These are phyloP conservation scores for Scheffersomyces cryptocercus DNA, from an alignment of 1,139 yeast species.

Conservation along the genomic window DNA sequence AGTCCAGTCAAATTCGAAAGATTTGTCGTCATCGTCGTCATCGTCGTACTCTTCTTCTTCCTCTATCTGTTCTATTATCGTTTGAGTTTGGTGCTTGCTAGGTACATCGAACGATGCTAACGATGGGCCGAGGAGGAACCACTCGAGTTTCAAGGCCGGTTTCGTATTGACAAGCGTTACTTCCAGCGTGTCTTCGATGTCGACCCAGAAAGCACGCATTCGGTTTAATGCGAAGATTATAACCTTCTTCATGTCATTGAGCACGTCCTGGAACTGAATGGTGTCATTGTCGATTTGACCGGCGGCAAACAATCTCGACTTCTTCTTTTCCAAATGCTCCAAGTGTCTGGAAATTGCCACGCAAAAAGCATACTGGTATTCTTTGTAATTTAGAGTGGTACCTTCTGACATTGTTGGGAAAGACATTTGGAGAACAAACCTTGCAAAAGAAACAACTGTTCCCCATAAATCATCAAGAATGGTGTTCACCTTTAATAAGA, in stretches of 20 bases:
- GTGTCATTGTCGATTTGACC: not conserved
- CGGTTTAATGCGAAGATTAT: not conserved
- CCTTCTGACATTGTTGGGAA: too few species aligned
- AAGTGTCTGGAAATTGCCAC: constrained; percentile 20
- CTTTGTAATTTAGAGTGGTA: too few species aligned
- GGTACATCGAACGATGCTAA: constrained; percentile 8
- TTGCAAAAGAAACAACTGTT: too few species aligned
- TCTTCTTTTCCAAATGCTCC: not conserved
- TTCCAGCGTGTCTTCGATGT: too few species aligned
- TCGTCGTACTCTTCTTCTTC: constrained; percentile 2
- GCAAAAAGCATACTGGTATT: constrained; percentile 18
- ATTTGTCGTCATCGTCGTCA: too few species aligned
- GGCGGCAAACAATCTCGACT: not conserved
- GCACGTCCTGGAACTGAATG: constrained; percentile 7
- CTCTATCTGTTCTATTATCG: constrained; percentile 11
- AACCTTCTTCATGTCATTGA: constrained; percentile 7
- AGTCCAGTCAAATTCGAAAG: too few species aligned
- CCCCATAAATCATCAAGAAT: too few species aligned
- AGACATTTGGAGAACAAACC: too few species aligned
- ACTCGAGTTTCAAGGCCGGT: not conserved
- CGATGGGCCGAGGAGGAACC: constrained; percentile 17
- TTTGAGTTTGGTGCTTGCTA: constrained; percentile 8
- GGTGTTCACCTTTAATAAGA: too few species aligned
- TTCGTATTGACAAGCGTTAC: not conserved
- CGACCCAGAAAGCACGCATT: too few species aligned